Conservation (phyloP, 345 rosid species). For the Camelina neglecta region DNA sequence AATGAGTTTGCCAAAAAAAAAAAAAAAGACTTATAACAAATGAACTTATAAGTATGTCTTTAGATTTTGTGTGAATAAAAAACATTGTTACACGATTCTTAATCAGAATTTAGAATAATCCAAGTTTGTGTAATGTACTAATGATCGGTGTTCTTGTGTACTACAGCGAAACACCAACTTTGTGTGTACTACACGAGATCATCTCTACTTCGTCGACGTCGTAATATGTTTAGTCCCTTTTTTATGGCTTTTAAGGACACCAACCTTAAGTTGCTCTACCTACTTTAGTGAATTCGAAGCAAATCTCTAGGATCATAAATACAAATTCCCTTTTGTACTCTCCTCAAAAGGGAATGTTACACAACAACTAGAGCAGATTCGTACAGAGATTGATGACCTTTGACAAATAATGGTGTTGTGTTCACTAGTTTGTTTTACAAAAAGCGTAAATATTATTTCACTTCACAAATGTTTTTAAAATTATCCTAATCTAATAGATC, state of each 20-base stretch:
- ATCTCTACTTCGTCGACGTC: conserved; percentile 7
- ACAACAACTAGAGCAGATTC: too few relatives aligned
- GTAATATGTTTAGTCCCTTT: background rate
- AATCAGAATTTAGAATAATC: background rate
- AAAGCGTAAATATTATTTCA: too few relatives aligned
- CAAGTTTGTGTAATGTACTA: conserved; percentile 12
- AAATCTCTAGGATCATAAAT: conserved; percentile 3
- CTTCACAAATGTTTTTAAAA: too few relatives aligned
- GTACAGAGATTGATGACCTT: too few relatives aligned
- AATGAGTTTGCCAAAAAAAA: too few relatives aligned
- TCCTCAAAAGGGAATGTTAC: background rate
- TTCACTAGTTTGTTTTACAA: too few relatives aligned
- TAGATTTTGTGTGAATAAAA: background rate
- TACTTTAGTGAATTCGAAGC: conserved; percentile 19
- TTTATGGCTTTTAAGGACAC: background rate
- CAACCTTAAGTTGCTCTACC: conserved; percentile 12
- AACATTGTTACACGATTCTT: background rate
- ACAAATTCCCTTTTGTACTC: background rate
- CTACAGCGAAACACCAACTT: conserved; percentile 32
- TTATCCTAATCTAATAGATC: too few relatives aligned
- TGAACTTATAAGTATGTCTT: background rate
- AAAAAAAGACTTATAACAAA: background rate
- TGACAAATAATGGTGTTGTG: too few relatives aligned
- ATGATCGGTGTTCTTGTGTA: conserved; percentile 28
- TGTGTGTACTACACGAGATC: conserved; percentile 31